Percentiles rank a stretch among this genome's conserved stretches.
These are phyloP conservation scores for Eugenia klotzschiana DNA, from an alignment of 441 rosid species.

Conservation along the genomic window DNA sequence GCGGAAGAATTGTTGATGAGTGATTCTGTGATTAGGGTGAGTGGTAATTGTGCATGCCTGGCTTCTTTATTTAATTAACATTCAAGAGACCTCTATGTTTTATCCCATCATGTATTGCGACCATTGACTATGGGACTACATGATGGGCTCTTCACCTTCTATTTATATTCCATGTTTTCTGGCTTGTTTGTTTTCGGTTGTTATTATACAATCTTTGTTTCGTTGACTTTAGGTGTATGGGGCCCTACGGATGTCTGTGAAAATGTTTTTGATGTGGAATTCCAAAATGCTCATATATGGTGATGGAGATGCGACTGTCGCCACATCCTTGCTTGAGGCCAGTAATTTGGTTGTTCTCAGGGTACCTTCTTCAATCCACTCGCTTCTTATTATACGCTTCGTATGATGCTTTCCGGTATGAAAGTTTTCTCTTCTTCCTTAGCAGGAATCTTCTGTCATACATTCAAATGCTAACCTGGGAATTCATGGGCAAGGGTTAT, in stretches of 20 bases:
- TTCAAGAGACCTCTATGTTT: background rate
- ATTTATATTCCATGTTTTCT: background rate
- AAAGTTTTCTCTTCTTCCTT: background rate
- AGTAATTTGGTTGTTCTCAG: constrained; percentile 80
- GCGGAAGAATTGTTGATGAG: constrained; percentile 93
- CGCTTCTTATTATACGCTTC: background rate
- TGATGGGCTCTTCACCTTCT: background rate
- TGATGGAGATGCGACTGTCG: constrained; percentile 54
- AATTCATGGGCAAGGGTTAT: constrained; percentile 83
- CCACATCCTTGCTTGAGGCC: constrained; percentile 75
- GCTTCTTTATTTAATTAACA: background rate
- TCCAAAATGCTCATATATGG: constrained; percentile 76
- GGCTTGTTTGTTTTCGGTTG: background rate
- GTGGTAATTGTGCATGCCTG: background rate
- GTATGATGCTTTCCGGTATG: constrained; percentile 1
- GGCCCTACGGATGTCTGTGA: constrained; percentile 81
- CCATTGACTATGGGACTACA: background rate
- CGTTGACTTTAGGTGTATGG: constrained; percentile 47
- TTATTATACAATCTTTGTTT: background rate
- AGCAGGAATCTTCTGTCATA: constrained; percentile 74
- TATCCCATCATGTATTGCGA: background rate
- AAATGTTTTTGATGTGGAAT: constrained; percentile 84
- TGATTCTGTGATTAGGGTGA: constrained; percentile 67
- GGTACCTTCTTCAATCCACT: constrained; percentile 24
- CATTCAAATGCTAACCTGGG: constrained; percentile 87